Evolutionary conservation across 2,329 filamentous ascomycete species (phyloP), one percentile per base, ranked within the genome.

Genomic region (Scorias spongiosa): DNA sequence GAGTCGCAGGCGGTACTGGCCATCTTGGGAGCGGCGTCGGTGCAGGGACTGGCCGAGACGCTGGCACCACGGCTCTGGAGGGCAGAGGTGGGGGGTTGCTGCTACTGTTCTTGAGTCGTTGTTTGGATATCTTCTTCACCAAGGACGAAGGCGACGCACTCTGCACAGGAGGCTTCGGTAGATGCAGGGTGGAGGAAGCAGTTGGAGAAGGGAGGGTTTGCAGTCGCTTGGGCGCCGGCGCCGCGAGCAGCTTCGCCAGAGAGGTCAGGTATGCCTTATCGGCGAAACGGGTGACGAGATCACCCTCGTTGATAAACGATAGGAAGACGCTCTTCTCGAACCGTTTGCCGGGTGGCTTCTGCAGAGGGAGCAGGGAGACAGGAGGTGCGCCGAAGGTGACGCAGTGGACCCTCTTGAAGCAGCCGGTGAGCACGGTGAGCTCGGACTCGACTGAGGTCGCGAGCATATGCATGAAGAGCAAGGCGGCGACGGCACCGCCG

Each of bases 351-450:
- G 52, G 53, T 0, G 81, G 78, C 50, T 75, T 81, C 26, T 68
- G 56, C 2, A 93, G 63, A 0, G 85, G 83, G 1, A 82, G 67
- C 1, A 87, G 68, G 15, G 78, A 81, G 2, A 93, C 69, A 0
- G 86, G 85, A 1, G 86, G 86, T 0, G 84, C 74, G n/a, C 86
- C 86, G 52, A 93, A 93, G 0, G 81, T 88, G 36, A 93, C 68
- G 62, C 86, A 93, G 61, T 93, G 85, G 2, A 93, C 72, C 37
- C 84, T 71, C 55, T 80, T 81, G 65, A 93, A 91, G 61, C 63
- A 79, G 1, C 70, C 71, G 0, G 81, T 78, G 4, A 93, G 70
- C 29, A 67, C 60, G 47, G 73, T 84, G 38, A 93, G 74, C 55
- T 89, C 81, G 6, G 80, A 85, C 37, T 68, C 60, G 2, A 80